Percentiles rank a stretch among this genome's conserved stretches.
phyloP scores from a whole-genome alignment of 106 monocot genomes.

The Allium cepa region DNA sequence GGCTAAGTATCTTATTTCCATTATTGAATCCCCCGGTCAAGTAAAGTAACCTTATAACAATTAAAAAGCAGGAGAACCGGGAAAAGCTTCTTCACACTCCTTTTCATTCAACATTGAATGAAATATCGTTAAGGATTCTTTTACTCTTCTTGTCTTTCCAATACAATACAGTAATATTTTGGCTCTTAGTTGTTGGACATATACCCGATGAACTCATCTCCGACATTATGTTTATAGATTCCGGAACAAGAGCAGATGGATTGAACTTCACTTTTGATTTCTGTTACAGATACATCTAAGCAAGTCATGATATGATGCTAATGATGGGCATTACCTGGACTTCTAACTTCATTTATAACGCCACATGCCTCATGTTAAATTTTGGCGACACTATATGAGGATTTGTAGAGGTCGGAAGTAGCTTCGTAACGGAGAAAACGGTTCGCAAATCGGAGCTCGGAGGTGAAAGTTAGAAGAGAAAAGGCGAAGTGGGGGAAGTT shows the following conservation, averaged over 20 bases:
- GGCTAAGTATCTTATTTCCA: slow-evolving; percentile 40
- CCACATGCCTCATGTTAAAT: too few relatives aligned
- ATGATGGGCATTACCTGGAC: slow-evolving; percentile 12
- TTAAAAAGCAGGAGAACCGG: slow-evolving; percentile 55
- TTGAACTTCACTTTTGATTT: slow-evolving; percentile 59
- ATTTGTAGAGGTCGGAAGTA: too few relatives aligned
- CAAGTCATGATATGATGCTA: slow-evolving; percentile 36
- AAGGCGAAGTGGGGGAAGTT: too few relatives aligned
- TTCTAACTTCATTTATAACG: slow-evolving; percentile 37
- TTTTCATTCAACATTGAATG: slow-evolving; percentile 38
- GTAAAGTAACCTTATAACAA: slow-evolving; percentile 50
- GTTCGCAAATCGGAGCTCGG: too few relatives aligned
- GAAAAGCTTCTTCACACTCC: slow-evolving; percentile 16
- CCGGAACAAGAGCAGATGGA: slow-evolving; percentile 49
- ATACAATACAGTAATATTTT: slow-evolving; percentile 59
- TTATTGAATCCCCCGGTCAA: slow-evolving; percentile 39
- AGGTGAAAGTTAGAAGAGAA: too few relatives aligned
- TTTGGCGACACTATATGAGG: too few relatives aligned
- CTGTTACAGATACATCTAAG: slow-evolving; percentile 45
- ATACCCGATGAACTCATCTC: slow-evolving; percentile 26
- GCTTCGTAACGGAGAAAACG: too few relatives aligned
- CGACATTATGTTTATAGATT: slow-evolving; percentile 21
- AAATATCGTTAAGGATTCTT: slow-evolving; percentile 55
- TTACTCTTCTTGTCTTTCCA: slow-evolving; percentile 48
- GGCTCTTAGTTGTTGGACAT: slow-evolving; percentile 30